Evolutionary conservation across 345 rosid species (phyloP).

Genomic region (Kernera saxatilis): DNA sequence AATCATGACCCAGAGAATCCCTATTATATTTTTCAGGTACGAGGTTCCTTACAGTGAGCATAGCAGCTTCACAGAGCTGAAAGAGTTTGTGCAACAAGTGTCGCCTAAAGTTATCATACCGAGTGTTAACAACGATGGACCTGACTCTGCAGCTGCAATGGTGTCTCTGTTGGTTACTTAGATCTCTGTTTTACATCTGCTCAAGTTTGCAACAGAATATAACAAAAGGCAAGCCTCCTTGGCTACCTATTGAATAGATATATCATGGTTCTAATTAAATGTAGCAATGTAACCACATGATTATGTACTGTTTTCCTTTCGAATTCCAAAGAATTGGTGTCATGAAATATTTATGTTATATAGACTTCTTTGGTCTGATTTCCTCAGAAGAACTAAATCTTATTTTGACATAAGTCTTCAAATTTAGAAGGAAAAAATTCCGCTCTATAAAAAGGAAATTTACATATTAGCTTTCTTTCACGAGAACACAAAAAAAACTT

Average conservation of each 20-base stretch:
- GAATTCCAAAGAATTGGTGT: background rate
- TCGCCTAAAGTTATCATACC: constrained; percentile 76
- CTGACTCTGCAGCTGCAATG: constrained; percentile 71
- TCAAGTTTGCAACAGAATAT: background rate
- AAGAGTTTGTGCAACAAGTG: constrained; percentile 67
- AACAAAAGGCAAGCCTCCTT: background rate
- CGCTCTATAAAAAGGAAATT: background rate
- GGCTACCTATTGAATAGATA: background rate
- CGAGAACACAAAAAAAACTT: background rate
- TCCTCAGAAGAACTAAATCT: background rate
- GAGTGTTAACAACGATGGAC: constrained; percentile 78
- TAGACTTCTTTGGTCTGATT: background rate
- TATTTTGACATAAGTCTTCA: background rate
- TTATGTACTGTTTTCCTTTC: background rate
- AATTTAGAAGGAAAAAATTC: background rate
- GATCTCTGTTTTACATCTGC: constrained; percentile 15
- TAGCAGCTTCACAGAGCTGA: constrained; percentile 75
- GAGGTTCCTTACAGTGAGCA: constrained; percentile 98
- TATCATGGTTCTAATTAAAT: background rate
- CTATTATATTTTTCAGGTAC: constrained; percentile 40
- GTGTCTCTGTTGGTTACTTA: constrained; percentile 51
- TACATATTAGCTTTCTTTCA: background rate
- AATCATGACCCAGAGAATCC: background rate
- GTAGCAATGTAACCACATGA: constrained; percentile 5
- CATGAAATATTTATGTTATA: background rate